Base-by-base conservation (phyloP, 2,329 filamentous ascomycete species). In the Colletotrichum sp. region DNA sequence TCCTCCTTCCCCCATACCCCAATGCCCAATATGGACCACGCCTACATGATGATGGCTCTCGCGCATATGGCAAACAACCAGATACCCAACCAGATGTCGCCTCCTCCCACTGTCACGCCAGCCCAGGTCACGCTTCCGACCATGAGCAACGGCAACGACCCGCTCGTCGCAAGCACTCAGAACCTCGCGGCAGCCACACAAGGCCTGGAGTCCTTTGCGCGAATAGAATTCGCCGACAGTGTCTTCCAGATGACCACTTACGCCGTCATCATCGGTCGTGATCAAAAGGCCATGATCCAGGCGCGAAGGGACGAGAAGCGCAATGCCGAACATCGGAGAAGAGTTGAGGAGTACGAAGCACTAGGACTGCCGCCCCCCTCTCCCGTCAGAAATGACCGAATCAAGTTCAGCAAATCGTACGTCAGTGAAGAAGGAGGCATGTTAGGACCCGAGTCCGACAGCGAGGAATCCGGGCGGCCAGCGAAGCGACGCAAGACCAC, bases 241-340 rank as follows among this genome's bases (percentile, higher is more conserved):
- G 90, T 92, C 71, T 96, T 94, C 82, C 94, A 94, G 84, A 94
- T 96, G 92, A 95, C 92, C 67, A 95, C 93, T 2, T 93, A 93
- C 79, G 89, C 91, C 68, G 90, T 96, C 79, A 90, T 94, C 72
- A 91, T 96, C 32, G 94, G 94, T 70, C 92, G 94, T 76, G 94
- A 96, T 83, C 88, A 92, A 79, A 85, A 88, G 68, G 92, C 92
- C 12, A 84, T 91, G 78, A 85, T 88, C 70, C 88, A 90, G 78
- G 91, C 91, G 27, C 86, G 88, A 60, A 85, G 86, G 71, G 88
- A 91, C 74, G 88, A 90, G 80, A 88, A 85, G 76, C 85, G 87
- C 39, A 84, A 85, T 39, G 86, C 88, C 52, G 85, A 86, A 67
- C 86, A 89, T 77, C 83, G 84, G 76, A 85, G 86, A 72, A 84